These are phyloP conservation scores for Grosmannia clavigera DNA, from an alignment of 2,329 filamentous ascomycete genomes.

Conservation along the genomic window DNA sequence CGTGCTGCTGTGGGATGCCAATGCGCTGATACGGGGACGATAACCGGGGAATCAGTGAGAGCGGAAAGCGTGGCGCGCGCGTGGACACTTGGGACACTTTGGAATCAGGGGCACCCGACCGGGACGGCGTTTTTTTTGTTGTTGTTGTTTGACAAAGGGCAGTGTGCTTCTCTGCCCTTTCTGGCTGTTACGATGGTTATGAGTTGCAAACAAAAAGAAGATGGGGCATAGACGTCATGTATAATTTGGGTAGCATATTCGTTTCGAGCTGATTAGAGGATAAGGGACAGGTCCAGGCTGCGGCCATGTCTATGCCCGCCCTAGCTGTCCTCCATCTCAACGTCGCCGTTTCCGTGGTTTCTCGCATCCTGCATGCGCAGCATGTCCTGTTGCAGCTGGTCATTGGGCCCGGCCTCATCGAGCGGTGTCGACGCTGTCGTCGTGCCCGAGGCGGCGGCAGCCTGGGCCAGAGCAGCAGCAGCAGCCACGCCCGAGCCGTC, in stretches of 20 bases:
- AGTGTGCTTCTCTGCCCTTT: neutral
- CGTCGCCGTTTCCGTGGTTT: neutral
- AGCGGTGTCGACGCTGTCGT: neutral
- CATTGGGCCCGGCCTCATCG: slow-evolving; percentile 8
- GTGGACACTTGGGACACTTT: neutral
- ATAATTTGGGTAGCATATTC: neutral
- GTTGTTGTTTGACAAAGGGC: neutral
- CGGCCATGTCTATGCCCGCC: neutral
- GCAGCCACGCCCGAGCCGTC: slow-evolving; percentile 8
- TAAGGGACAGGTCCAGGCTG: neutral
- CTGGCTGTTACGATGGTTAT: neutral
- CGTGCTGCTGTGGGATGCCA: slow-evolving; percentile 85
- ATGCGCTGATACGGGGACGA: slow-evolving; percentile 25
- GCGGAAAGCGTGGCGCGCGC: neutral
- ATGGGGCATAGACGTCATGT: neutral
- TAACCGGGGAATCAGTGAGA: neutral
- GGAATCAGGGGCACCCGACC: neutral
- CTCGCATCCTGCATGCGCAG: slow-evolving; percentile 4
- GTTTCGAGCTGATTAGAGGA: neutral
- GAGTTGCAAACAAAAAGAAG: neutral
- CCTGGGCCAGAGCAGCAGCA: slow-evolving; percentile 9
- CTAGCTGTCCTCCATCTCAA: slow-evolving; percentile 1
- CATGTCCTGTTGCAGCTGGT: slow-evolving; percentile 13
- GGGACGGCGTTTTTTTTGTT: neutral
- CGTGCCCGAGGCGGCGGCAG: slow-evolving; percentile 7